Conservation (phyloP, 495 filamentous ascomycete genomes). For the Tricharina praecox region DNA sequence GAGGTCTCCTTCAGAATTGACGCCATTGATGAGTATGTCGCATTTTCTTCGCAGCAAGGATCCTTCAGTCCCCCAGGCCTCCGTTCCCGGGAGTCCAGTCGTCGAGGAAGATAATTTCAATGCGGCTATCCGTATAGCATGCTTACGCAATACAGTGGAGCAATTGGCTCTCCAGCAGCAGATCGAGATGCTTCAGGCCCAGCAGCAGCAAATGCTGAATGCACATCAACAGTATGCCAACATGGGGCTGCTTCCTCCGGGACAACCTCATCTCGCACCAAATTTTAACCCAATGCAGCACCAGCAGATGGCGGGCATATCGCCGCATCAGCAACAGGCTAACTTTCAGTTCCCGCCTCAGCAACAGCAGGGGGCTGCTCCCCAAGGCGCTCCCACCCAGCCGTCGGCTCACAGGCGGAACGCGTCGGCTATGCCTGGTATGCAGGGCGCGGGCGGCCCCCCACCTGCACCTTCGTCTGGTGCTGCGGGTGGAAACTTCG, state of each 20-base stretch:
- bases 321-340: slow-evolving; percentile 46
- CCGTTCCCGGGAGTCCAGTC: slow-evolving; percentile 7
- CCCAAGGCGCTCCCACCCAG: slow-evolving; percentile 60
- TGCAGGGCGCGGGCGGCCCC: slow-evolving; percentile 48
- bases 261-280: slow-evolving; percentile 50
- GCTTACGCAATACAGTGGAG: slow-evolving; percentile 51
- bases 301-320: slow-evolving; percentile 50
- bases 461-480: slow-evolving; percentile 95
- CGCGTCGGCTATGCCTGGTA: slow-evolving; percentile 87
- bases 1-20: slow-evolving; percentile 92
- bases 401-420: slow-evolving; percentile 86
- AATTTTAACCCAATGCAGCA: slow-evolving; percentile 51
- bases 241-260: slow-evolving; percentile 79
- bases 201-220: slow-evolving; percentile 93
- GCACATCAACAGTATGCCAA: slow-evolving; percentile 95
- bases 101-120: not conserved
- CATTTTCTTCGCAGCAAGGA: not conserved
- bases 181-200: slow-evolving; percentile 92
- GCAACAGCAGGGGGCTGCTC: slow-evolving; percentile 51
- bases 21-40: slow-evolving; percentile 91
- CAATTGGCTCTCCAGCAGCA: slow-evolving; percentile 98
- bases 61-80: not conserved
- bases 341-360: slow-evolving; percentile 83
- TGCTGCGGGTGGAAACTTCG: slow-evolving; percentile 64
- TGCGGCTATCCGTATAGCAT: slow-evolving; percentile 7